Evolutionary conservation across 345 rosid species (phyloP).

Genomic region (Iberis pinnata): DNA sequence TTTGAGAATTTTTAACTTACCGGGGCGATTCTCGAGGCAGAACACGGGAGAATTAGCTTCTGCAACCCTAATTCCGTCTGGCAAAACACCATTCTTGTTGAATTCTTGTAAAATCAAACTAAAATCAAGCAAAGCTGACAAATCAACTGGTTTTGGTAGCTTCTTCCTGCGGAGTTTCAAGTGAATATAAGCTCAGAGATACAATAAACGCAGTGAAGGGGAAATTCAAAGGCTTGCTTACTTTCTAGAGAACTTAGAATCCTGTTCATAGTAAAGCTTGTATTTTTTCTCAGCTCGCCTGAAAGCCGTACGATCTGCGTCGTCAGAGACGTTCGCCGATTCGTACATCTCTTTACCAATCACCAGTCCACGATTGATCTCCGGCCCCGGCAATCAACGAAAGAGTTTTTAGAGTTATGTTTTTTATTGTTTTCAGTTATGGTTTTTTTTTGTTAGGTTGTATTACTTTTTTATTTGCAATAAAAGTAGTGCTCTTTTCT

Average conservation of each 20-base stretch:
- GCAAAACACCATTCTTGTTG: constrained; percentile 39
- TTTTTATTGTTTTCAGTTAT: too few species aligned
- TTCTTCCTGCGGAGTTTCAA: constrained; percentile 51
- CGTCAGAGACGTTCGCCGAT: constrained; percentile 43
- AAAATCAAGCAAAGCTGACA: constrained; percentile 69
- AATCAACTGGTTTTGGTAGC: constrained; percentile 62
- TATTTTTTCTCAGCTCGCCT: constrained; percentile 86
- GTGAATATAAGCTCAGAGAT: neutral
- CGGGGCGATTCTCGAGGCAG: constrained; percentile 61
- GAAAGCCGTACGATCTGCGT: constrained; percentile 57
- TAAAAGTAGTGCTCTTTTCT: too few species aligned
- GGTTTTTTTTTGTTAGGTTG: too few species aligned
- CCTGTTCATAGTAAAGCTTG: constrained; percentile 66
- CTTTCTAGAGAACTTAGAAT: constrained; percentile 57
- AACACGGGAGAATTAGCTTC: constrained; percentile 40
- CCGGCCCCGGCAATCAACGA: too few species aligned
- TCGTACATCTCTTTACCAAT: constrained; percentile 85
- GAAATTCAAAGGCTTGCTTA: too few species aligned
- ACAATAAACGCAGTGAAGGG: neutral
- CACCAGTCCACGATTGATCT: too few species aligned
- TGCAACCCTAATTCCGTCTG: constrained; percentile 40
- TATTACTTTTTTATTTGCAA: too few species aligned
- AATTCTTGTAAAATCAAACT: constrained; percentile 38
- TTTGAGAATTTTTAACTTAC: constrained; percentile 27
- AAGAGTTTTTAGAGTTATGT: too few species aligned